These are phyloP conservation scores for Starmera quercuum DNA, from an alignment of 805 yeast genomes.

Conservation along the genomic window DNA sequence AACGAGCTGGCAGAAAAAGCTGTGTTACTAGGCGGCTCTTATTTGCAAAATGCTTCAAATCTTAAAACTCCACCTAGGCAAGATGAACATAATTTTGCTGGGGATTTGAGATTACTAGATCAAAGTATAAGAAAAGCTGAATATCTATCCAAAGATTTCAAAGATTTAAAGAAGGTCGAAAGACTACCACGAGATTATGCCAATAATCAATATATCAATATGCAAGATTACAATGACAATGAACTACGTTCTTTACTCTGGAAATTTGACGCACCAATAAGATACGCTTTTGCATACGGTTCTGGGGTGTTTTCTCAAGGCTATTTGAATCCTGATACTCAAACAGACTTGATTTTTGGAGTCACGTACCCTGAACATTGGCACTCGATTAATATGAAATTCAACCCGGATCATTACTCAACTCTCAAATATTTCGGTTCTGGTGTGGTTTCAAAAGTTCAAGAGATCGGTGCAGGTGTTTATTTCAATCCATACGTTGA, in stretches of 20 bases:
- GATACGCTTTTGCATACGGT: conserved; percentile 88
- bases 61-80: too few relatives aligned
- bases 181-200: conserved; percentile 50
- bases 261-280: conserved; percentile 63
- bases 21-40: conserved; percentile 11
- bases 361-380: conserved; percentile 70
- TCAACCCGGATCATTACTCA: conserved; percentile 74
- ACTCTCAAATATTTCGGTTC: conserved; percentile 54
- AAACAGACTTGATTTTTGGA: conserved; percentile 79
- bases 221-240: conserved; percentile 27
- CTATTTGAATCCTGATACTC: conserved; percentile 42
- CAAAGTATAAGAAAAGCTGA: conserved; percentile 20
- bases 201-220: conserved; percentile 45
- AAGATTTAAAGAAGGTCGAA: conserved; percentile 11
- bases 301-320: conserved; percentile 87
- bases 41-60: too few relatives aligned
- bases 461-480: conserved; percentile 78
- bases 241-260: conserved; percentile 42
- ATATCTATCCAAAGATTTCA: conserved; percentile 10
- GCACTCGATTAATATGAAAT: conserved; percentile 65
- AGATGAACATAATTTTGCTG: too few relatives aligned
- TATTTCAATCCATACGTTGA: conserved; percentile 88
- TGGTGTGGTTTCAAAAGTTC: conserved; percentile 46
- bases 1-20: conserved; percentile 17
- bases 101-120: conserved; percentile 15